Percentiles rank a stretch among this genome's conserved stretches.
These are phyloP conservation scores for Zygosaccharomyces siamensis DNA, from an alignment of 805 yeast genomes.

Conservation along the genomic window DNA sequence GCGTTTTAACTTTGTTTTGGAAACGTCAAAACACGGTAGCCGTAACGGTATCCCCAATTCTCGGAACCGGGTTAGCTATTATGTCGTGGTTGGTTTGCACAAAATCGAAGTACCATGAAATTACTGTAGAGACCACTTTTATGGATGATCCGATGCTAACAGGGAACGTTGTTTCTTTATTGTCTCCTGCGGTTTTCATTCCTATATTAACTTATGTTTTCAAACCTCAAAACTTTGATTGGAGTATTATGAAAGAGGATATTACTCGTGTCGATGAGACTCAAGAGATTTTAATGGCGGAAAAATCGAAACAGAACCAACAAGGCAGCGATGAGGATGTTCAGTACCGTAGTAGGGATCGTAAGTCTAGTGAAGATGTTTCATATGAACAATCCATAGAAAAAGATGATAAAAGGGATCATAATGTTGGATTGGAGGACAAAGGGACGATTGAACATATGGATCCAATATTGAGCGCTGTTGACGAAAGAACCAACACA, in stretches of 20 bases:
- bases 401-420: background rate
- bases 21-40: constrained; percentile 61
- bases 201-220: constrained; percentile 62
- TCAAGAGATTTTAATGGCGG: constrained; percentile 44
- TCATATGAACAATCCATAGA: background rate
- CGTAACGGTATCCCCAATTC: constrained; percentile 68
- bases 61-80: constrained; percentile 71
- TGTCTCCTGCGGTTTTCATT: constrained; percentile 61
- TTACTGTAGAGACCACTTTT: constrained; percentile 58
- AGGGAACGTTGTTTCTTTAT: constrained; percentile 80
- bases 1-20: constrained; percentile 61
- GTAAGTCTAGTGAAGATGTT: constrained; percentile 5
- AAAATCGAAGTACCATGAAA: constrained; percentile 39
- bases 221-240: constrained; percentile 71
- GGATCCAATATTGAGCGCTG: constrained; percentile 32
- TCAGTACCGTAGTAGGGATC: no score
- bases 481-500: constrained; percentile 25
- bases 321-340: constrained; percentile 16
- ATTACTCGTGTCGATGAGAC: constrained; percentile 69
- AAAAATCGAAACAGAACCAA: constrained; percentile 11
- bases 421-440: constrained; percentile 10
- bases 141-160: constrained; percentile 83
- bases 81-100: constrained; percentile 60
- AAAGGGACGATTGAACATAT: constrained; percentile 28
- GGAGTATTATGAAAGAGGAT: constrained; percentile 49